Conservation (phyloP, 352 stramenopile genomes). For the Blastocystis sp. region DNA sequence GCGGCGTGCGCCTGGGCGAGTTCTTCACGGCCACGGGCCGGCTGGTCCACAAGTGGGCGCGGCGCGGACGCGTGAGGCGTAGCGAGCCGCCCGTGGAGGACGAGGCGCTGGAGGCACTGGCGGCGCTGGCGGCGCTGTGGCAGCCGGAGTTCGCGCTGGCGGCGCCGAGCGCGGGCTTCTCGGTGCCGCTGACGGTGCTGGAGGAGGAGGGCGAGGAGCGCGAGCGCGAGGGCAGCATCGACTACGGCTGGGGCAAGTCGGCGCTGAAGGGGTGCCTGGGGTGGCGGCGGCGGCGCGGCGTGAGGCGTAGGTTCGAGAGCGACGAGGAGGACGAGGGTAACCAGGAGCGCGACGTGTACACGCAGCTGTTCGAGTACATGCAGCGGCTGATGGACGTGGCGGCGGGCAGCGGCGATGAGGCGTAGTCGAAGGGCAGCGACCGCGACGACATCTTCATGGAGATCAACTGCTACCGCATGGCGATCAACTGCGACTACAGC, state of each 20-base stretch:
- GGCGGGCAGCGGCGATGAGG: neutral
- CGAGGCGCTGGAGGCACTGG: neutral
- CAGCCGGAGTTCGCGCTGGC: neutral
- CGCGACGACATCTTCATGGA: constrained; percentile 30
- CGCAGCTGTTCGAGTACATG: constrained; percentile 20
- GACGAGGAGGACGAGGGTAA: constrained; percentile 33
- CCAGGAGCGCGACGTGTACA: constrained; percentile 15
- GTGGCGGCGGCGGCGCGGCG: neutral
- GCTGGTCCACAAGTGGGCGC: neutral
- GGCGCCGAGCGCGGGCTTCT: neutral
- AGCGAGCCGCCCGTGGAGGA: neutral
- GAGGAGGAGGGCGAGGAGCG: neutral
- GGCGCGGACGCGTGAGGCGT: neutral
- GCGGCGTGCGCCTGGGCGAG: neutral
- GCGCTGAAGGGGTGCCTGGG: constrained; percentile 4
- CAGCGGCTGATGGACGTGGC: neutral
- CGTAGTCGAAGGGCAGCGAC: neutral
- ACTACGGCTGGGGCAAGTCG: neutral
- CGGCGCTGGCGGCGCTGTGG: neutral
- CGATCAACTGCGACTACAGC: constrained; percentile 38
- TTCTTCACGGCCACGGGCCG: neutral
- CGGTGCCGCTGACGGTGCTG: neutral
- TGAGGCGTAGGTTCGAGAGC: constrained; percentile 39
- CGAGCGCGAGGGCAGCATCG: neutral
- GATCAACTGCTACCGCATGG: constrained; percentile 66